phyloP scores from a whole-genome alignment of 2,329 filamentous ascomycete genomes.

The Neoascochyta sp. region DNA sequence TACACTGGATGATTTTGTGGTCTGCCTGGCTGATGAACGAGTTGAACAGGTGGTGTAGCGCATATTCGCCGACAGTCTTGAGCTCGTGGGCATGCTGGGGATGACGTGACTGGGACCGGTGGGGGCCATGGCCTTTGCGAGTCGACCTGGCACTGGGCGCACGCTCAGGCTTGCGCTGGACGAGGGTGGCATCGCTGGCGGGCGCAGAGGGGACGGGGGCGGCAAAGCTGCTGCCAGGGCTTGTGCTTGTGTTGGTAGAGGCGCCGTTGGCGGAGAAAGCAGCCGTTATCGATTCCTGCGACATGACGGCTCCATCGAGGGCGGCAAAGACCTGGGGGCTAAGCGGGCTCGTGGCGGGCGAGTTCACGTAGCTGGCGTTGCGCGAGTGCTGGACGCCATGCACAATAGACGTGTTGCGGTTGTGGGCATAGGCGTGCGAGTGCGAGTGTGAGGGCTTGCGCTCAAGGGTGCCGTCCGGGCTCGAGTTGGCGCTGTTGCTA shows the following conservation, averaged over 20 bases:
- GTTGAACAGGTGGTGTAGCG: conserved; percentile 92
- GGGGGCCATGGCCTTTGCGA: conserved; percentile 73
- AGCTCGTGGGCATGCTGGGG: conserved; percentile 66
- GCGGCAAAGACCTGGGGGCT: conserved; percentile 66
- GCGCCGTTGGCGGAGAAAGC: conserved; percentile 32
- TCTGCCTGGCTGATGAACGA: conserved; percentile 98
- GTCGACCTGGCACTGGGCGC: conserved; percentile 58
- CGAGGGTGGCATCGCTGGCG: conserved; percentile 13
- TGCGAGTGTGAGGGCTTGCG: conserved; percentile 41
- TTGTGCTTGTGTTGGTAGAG: conserved; percentile 9
- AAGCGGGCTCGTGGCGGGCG: conserved; percentile 72
- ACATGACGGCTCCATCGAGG: conserved; percentile 42
- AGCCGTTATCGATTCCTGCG: conserved; percentile 39
- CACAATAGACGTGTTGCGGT: conserved; percentile 94
- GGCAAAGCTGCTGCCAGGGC: conserved; percentile 11
- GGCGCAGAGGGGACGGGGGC: conserved; percentile 4
- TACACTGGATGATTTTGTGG: conserved; percentile 86
- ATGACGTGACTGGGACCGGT: conserved; percentile 65
- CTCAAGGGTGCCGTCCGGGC: conserved; percentile 41
- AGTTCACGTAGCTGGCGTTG: conserved; percentile 81
- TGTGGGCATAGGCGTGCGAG: conserved; percentile 72
- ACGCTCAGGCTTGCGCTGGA: conserved; percentile 41
- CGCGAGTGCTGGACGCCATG: conserved; percentile 90
- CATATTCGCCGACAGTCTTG: conserved; percentile 97
- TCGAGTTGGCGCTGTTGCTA: conserved; percentile 35